Evolutionary conservation across 2,329 filamentous ascomycete genomes (phyloP).

Genomic region (Mycogone perniciosa): DNA sequence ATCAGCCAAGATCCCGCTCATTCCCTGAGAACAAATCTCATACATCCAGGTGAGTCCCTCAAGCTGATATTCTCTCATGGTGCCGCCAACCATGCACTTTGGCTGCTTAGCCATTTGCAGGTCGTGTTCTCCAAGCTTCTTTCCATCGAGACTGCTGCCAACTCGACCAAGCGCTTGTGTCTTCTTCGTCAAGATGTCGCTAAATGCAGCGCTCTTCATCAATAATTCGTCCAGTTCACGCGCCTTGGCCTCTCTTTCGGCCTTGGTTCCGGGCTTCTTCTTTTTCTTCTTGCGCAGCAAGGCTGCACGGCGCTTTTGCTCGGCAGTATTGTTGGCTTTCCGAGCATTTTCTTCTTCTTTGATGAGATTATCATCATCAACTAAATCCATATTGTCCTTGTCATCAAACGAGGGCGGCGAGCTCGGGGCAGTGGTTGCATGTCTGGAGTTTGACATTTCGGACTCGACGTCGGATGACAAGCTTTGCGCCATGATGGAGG

Average conservation of each 20-base stretch:
- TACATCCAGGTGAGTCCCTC: slow-evolving; percentile 96
- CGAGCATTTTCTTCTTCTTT: slow-evolving; percentile 33
- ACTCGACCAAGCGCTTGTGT: slow-evolving; percentile 57
- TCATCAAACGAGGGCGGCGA: slow-evolving; percentile 25
- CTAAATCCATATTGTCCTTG: slow-evolving; percentile 14
- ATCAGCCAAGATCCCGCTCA: slow-evolving; percentile 87
- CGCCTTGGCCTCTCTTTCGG: slow-evolving; percentile 52
- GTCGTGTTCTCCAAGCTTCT: slow-evolving; percentile 56
- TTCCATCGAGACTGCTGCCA: slow-evolving; percentile 53
- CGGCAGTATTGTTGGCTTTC: slow-evolving; percentile 39
- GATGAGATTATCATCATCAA: slow-evolving; percentile 26
- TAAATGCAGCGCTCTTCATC: slow-evolving; percentile 53
- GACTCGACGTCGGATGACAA: slow-evolving; percentile 29
- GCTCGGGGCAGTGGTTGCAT: slow-evolving; percentile 31
- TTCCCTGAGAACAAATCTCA: slow-evolving; percentile 69
- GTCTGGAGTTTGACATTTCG: slow-evolving; percentile 21
- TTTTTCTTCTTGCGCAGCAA: slow-evolving; percentile 34
- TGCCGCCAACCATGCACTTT: slow-evolving; percentile 74
- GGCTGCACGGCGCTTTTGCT: slow-evolving; percentile 39
- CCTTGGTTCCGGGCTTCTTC: slow-evolving; percentile 45
- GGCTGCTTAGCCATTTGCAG: slow-evolving; percentile 81
- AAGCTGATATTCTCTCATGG: slow-evolving; percentile 90
- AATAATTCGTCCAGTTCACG: slow-evolving; percentile 54
- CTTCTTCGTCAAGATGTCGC: slow-evolving; percentile 57
- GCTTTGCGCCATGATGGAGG: slow-evolving; percentile 22